Base-by-base conservation (phyloP, 2,329 filamentous ascomycete species). In the Ilyonectria robusta region DNA sequence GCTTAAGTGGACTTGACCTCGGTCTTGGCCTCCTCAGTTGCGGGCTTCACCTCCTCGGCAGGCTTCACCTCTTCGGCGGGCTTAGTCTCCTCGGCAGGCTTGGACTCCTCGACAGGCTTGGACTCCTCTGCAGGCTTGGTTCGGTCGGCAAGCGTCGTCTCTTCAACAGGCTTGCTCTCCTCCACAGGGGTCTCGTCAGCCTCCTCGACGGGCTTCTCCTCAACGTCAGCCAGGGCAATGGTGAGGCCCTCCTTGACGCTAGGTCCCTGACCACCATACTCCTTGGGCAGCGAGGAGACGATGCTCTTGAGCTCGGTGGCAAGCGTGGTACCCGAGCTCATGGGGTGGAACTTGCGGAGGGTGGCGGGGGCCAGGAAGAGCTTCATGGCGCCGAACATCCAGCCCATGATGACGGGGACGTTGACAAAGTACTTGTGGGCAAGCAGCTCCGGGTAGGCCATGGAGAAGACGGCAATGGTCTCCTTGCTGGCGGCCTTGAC, bases 351-450 rank as follows among this genome's bases (percentile, higher is more conserved):
- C 79, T 94, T 94, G 83, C 91, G 91, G 71, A 92, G 86, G 1
- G 93, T 94, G 76, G 92, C 91, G 56, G 90, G 85, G 33, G 91
- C 89, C 48, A 94, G 84, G 79, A 95, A 92, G 19, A 93, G 81
- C 84, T 94, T 94, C 84, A 94, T 91, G 60, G 91, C 87, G 21
- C 85, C 84, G 79, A 93, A 94, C 78, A 94, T 88, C 86, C 95
- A 98, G 63, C 94, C 93, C 95, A 98, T 98, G 76, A 98, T 86
- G 62, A 91, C 82, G 0, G 95, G 95, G 6, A 98, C 94, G 76
- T 98, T 98, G 83, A 98, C 93, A 78, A 98, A 98, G 87, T 95
- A 98, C 85, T 98, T 98, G 83, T 95, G 85, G 8, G 77, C 68
- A 26, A 98, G 87, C 10, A 97, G 89, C 84, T 98, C 95, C 0